phyloP scores from a whole-genome alignment of 805 yeast genomes.

The Metschnikowia gelsemii region DNA sequence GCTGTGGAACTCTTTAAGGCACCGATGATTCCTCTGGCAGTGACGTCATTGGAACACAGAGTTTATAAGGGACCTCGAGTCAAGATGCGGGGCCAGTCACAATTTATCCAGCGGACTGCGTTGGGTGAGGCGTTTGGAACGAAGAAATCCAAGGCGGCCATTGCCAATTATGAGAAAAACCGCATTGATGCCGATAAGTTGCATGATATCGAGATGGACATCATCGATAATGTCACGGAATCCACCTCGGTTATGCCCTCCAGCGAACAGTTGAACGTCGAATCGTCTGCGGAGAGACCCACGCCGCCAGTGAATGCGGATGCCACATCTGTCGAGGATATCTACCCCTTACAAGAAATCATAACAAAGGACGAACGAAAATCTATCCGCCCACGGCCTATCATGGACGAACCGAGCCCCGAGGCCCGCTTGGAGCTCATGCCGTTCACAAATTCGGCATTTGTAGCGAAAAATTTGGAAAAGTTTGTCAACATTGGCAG shows the following conservation, averaged over 20 bases:
- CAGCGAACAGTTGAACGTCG: conserved; percentile 56
- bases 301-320: conserved; percentile 74
- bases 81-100: conserved; percentile 51
- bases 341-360: conserved; percentile 72
- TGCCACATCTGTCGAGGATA: conserved; percentile 80
- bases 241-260: conserved; percentile 75
- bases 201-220: conserved; percentile 71
- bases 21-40: conserved; percentile 61
- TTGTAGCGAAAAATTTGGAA: conserved; percentile 49
- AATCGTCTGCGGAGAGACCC: conserved; percentile 68
- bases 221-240: conserved; percentile 73
- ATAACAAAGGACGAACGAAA: conserved; percentile 66
- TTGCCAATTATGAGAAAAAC: conserved; percentile 76
- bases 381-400: conserved; percentile 60
- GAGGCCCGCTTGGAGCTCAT: conserved; percentile 54
- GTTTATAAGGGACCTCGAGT: conserved; percentile 60
- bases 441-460: conserved; percentile 61
- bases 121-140: conserved; percentile 98
- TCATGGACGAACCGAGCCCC: conserved; percentile 50
- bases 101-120: conserved; percentile 67
- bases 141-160: conserved; percentile 90
- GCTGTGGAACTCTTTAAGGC: conserved; percentile 61
- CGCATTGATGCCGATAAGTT: conserved; percentile 82
- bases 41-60: conserved; percentile 61
- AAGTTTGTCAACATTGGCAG: conserved; percentile 41